Evolutionary conservation across 345 rosid genomes (phyloP).

Genomic region (Passiflora organensis): DNA sequence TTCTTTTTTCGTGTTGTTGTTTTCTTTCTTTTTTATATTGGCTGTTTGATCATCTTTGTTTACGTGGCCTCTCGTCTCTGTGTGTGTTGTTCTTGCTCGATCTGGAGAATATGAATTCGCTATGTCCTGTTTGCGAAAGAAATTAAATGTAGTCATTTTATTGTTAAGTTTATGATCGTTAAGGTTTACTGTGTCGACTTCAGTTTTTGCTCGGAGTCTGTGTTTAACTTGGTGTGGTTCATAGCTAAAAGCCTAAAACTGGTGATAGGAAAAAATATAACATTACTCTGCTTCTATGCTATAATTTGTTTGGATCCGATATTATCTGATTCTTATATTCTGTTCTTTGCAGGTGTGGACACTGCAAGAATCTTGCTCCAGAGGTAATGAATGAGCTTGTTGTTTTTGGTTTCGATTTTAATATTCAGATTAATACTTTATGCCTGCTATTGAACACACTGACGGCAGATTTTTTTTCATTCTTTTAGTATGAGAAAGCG

Average conservation of each 20-base stretch:
- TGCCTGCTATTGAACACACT: not conserved
- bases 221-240: no score
- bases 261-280: no score
- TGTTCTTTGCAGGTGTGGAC: slow-evolving; percentile 70
- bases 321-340: not conserved
- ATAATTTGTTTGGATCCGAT: not conserved
- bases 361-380: slow-evolving; percentile 91
- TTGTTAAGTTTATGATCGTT: no score
- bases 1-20: not conserved
- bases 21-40: not conserved
- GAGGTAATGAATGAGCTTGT: slow-evolving; percentile 42
- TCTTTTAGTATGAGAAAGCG: slow-evolving; percentile 82
- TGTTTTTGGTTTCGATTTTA: not conserved
- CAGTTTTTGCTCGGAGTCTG: no score
- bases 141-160: no score
- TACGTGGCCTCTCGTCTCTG: no score
- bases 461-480: not conserved
- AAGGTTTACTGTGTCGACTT: no score
- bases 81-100: no score
- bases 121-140: not conserved
- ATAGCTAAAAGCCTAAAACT: no score
- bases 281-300: no score
- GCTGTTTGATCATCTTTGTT: not conserved
- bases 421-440: not conserved
- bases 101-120: slow-evolving; percentile 1